Conservation (phyloP, 768 basidiomycete genomes). For the Amanita pallidorosea region DNA sequence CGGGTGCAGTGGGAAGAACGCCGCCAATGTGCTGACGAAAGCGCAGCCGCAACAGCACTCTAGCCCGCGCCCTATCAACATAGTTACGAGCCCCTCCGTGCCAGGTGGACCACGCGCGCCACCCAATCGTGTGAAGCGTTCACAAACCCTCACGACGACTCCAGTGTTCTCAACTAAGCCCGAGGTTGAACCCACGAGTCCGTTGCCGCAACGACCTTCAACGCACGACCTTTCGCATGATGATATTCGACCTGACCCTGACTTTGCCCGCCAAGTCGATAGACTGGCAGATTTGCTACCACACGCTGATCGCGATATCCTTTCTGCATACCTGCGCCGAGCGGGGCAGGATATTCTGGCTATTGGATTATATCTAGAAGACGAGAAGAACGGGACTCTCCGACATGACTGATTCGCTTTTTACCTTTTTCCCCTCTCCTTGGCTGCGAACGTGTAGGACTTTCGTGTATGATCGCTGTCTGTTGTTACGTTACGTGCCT, state of each 20-base stretch:
- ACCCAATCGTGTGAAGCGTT: slow-evolving; percentile 49
- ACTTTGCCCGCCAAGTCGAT: slow-evolving; percentile 60
- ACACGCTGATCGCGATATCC: slow-evolving; percentile 53
- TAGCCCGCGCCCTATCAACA: slow-evolving; percentile 1
- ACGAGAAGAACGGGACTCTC: slow-evolving; percentile 67
- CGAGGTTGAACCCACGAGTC: neutral
- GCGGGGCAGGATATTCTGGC: slow-evolving; percentile 75
- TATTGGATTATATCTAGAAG: slow-evolving; percentile 80
- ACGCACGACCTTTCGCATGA: slow-evolving; percentile 9
- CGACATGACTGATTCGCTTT: slow-evolving; percentile 14
- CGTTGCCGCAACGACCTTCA: neutral
- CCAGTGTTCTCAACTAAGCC: slow-evolving; percentile 18
- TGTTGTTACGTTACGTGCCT: slow-evolving; percentile 2
- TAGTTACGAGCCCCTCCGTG: slow-evolving; percentile 22
- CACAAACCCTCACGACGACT: slow-evolving; percentile 51
- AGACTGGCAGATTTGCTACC: slow-evolving; percentile 63
- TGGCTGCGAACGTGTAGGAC: neutral
- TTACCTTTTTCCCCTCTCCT: neutral
- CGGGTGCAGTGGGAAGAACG: neutral
- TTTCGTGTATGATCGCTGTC: neutral
- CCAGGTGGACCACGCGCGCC: slow-evolving; percentile 71
- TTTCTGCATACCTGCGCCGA: slow-evolving; percentile 63
- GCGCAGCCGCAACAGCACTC: neutral
- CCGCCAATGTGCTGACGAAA: neutral
- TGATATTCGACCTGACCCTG: slow-evolving; percentile 32